A percentile compares a stretch with the other conserved stretches of the same genome.
phyloP scores from a whole-genome alignment of 306 rosid species.

The Hylodesmum podocarpum region DNA sequence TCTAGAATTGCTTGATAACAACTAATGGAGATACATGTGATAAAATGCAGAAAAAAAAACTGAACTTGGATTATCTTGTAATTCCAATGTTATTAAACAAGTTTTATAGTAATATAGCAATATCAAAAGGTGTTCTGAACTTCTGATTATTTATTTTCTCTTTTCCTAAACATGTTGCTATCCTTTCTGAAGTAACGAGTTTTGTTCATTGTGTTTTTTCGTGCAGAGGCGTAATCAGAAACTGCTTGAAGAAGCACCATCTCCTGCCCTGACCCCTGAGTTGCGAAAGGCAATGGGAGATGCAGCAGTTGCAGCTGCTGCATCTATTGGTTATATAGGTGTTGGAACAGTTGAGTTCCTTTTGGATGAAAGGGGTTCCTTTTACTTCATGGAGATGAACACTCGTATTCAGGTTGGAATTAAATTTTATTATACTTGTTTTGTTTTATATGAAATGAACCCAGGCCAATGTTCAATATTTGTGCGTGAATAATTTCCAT shows the following conservation, averaged over 20 bases:
- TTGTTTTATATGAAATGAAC: constrained; percentile 20
- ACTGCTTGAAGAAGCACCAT: constrained; percentile 98
- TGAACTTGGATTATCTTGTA: background rate
- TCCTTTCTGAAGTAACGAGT: constrained; percentile 20
- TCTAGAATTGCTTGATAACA: background rate
- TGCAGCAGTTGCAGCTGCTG: constrained; percentile 99
- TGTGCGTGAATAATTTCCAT: constrained; percentile 6
- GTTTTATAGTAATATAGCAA: constrained; percentile 5
- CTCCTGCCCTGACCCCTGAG: constrained; percentile 97
- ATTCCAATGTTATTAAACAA: constrained; percentile 1
- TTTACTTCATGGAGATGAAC: constrained; percentile 99
- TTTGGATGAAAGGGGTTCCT: constrained; percentile 98
- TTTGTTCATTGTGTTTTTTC: constrained; percentile 20
- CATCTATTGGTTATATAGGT: constrained; percentile 93
- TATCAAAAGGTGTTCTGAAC: constrained; percentile 14
- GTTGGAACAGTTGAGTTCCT: constrained; percentile 97
- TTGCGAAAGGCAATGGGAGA: constrained; percentile 98
- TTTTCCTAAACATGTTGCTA: background rate
- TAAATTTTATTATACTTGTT: constrained; percentile 17
- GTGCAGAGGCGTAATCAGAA: constrained; percentile 90
- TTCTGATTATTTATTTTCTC: constrained; percentile 15
- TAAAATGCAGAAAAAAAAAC: background rate
- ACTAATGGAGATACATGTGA: background rate
- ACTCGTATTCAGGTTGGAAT: constrained; percentile 90
- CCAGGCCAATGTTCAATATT: background rate